Evolutionary conservation across 495 filamentous ascomycete species (phyloP), one percentile per base, ranked within the genome.

Genomic region (Beverwykella pulmonaria): DNA sequence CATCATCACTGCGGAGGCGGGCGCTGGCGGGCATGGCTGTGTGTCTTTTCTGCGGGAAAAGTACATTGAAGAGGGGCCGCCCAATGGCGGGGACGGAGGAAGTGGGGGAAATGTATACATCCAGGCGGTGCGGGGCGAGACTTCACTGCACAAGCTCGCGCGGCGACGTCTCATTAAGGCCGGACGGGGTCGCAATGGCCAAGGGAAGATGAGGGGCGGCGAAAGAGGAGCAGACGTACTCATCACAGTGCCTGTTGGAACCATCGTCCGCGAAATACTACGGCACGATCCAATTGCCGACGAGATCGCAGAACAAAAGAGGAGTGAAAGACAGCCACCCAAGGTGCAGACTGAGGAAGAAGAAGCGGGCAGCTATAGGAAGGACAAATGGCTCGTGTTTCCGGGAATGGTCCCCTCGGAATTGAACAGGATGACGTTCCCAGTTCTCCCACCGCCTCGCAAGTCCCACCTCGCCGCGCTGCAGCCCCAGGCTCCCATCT

Each of bases 41-140:
- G 89, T 97, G 54, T 93, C 94, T 0, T 98, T 95, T 75, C 80
- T 95, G 39, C 87, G 92, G 1, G 94, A 98, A 70, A 92, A 92
- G 62, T 98, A 86, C 75, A 81, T 97, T 23, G 83, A 86, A 50
- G 83, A 92, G 58, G 94, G 94, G 0, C 93, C 93, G n/a, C 82
- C 94, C n/a, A 97, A 98, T 76, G 95, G 94, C 52, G 94, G 94
- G 53, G 92, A 98, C 75, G 94, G 94, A 29, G 94, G 94, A 15
- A 89, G 84, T 55, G 94, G 94, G 49, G 94, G 94, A 20, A 93
- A 88, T 71, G 80, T 98, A 65, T 98, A 94, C 79, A 94, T 98
- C 59, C 95, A 97, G 76, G 93, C 94, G 3, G 87, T 96, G 9
- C 87, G 88, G 46, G 92, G 92, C 61, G 87, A 97, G 74, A 97